These are phyloP conservation scores for Wallacemonas collosoma DNA, from an alignment of 208 protist species.

Conservation along the genomic window DNA sequence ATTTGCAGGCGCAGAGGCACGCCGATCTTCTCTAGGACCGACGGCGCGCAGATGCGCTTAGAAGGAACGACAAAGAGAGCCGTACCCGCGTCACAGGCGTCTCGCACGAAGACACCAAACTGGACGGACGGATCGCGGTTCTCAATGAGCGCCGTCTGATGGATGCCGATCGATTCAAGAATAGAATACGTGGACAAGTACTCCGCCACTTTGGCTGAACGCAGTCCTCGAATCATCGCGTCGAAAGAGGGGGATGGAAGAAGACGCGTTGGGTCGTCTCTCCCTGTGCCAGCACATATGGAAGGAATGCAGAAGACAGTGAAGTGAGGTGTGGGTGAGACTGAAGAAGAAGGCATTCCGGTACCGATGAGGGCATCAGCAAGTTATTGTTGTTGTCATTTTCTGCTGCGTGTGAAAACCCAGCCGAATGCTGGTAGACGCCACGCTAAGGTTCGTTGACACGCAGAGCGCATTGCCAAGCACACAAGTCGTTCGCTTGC, in stretches of 20 bases:
- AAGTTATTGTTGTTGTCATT: too few species aligned
- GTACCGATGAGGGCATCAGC: too few species aligned
- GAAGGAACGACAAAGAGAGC: slow-evolving; percentile 78
- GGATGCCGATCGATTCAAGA: slow-evolving; percentile 71
- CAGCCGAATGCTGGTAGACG: too few species aligned
- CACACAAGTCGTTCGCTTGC: too few species aligned
- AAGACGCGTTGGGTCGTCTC: not conserved
- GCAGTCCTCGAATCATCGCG: slow-evolving; percentile 31
- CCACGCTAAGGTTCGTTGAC: too few species aligned
- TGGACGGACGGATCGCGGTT: slow-evolving; percentile 71
- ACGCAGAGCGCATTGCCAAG: too few species aligned
- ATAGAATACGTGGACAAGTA: slow-evolving; percentile 89
- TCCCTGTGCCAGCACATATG: too few species aligned
- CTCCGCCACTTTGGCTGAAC: slow-evolving; percentile 81
- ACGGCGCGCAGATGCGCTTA: slow-evolving; percentile 46
- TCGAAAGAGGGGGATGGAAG: not conserved
- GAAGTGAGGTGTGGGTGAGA: too few species aligned
- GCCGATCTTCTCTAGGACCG: slow-evolving; percentile 59
- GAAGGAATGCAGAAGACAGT: too few species aligned
- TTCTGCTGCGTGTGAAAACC: too few species aligned
- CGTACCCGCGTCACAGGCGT: slow-evolving; percentile 85
- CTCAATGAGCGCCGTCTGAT: slow-evolving; percentile 82
- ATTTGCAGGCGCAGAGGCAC: slow-evolving; percentile 19
- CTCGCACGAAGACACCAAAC: slow-evolving; percentile 79
- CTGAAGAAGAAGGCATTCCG: too few species aligned